Evolutionary conservation across 305 asterid species (phyloP), one percentile per base, ranked within the genome.

Genomic region (Andrographis paniculata): DNA sequence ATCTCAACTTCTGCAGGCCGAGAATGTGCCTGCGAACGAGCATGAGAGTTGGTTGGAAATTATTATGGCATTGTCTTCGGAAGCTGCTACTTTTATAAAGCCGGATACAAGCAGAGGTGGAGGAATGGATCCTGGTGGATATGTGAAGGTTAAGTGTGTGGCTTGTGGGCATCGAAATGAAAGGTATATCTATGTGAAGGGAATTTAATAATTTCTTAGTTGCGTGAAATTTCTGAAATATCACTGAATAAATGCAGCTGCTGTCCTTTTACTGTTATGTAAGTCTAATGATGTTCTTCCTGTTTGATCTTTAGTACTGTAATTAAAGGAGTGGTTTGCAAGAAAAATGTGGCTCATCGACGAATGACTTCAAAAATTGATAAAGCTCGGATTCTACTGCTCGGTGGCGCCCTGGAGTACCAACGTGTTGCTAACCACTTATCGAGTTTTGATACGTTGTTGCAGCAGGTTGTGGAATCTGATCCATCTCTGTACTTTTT

Each of bases 91-190:
- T 3, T 58, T 80, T 35, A 67, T 91, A 59, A 91, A 79, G 75
- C 96, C 95, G 48, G 99, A 91, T 63, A 91, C 63, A 56, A 91
- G 96, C 74, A 72, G 74, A 55, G 82, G 99, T 45, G 96, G 93
- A 35, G 94, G 87, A 68, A 91, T 87, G 96, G 96, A 91, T 67
- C 99, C 96, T 1, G 95, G 92, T 54, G 87, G 94, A 13, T 91
- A 91, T 58, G 96, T 87, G 43, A 91, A 91, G 73, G 92, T 91
- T 20, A 87, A 91, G 70, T 87, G 99, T 65, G 60, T 87, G 52
- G 95, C 96, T 40, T 76, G 94, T 42, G 99, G 99, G 42, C 74
- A 49, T 58, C 88, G 89, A 20, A 76, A 77, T 31, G 93, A 91
- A 61, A 80, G 99, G 99, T 91, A 77, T 64, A 44, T 58, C 28